These are phyloP conservation scores for Parmelia sp. DNA, from an alignment of 495 filamentous ascomycete genomes.

Conservation along the genomic window DNA sequence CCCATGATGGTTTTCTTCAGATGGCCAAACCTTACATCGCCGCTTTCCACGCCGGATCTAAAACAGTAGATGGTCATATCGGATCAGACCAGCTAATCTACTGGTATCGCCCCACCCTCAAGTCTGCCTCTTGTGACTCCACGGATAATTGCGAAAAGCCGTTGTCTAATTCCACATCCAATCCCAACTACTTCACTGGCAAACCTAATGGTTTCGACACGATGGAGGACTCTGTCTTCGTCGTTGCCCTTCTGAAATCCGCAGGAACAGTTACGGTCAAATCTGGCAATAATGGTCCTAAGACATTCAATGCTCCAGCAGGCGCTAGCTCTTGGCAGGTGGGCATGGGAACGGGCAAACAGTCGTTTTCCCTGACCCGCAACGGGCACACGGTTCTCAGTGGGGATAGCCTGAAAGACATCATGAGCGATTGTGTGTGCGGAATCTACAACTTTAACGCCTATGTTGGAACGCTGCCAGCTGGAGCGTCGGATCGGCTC, in stretches of 20 bases:
- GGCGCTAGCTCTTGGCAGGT: constrained; percentile 46
- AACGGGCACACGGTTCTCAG: constrained; percentile 40
- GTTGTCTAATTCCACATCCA: constrained; percentile 34
- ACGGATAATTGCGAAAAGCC: constrained; percentile 49
- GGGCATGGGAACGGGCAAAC: constrained; percentile 49
- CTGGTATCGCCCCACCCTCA: constrained; percentile 56
- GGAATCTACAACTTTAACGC: constrained; percentile 63
- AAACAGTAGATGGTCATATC: constrained; percentile 34
- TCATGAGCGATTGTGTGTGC: constrained; percentile 47
- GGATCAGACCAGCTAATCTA: constrained; percentile 47
- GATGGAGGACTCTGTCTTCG: constrained; percentile 51
- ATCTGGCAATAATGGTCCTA: constrained; percentile 39
- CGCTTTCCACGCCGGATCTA: constrained; percentile 44
- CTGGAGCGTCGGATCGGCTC: constrained; percentile 18
- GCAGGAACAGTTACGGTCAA: constrained; percentile 42
- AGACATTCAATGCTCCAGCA: constrained; percentile 44
- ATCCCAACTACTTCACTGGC: constrained; percentile 52
- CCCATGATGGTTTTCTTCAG: constrained; percentile 50
- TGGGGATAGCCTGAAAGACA: constrained; percentile 49
- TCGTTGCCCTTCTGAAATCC: constrained; percentile 48
- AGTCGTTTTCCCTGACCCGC: constrained; percentile 46
- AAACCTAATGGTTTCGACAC: constrained; percentile 49
- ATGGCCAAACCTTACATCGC: constrained; percentile 60
- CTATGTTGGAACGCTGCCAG: constrained; percentile 34
- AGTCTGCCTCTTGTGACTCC: constrained; percentile 31